These are phyloP conservation scores for Fusarium sp. DNA, from an alignment of 2,329 filamentous ascomycete species.

Conservation along the genomic window DNA sequence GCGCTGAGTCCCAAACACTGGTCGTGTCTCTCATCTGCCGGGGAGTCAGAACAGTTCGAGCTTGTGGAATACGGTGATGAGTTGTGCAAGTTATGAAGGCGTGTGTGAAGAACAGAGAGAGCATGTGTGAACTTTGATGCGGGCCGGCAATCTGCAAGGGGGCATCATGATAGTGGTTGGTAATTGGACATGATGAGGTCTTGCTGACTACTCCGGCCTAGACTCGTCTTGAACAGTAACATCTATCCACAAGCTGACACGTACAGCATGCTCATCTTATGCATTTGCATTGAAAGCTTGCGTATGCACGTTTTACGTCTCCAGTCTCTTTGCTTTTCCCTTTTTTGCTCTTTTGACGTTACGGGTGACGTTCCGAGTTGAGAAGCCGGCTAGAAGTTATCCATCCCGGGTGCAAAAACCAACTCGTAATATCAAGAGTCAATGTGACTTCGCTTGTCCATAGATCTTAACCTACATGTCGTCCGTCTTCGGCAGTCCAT, in stretches of 20 bases:
- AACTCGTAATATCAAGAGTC: constrained; percentile 9
- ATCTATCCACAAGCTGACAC: constrained; percentile 17
- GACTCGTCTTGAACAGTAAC: not conserved
- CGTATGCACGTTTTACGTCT: constrained; percentile 38
- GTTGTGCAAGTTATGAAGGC: constrained; percentile 35
- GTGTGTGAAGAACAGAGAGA: constrained; percentile 4
- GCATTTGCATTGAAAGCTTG: constrained; percentile 32
- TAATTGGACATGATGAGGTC: constrained; percentile 30
- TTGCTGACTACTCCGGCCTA: not conserved
- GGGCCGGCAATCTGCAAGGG: constrained; percentile 26
- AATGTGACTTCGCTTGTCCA: constrained; percentile 30
- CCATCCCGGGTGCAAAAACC: constrained; percentile 16
- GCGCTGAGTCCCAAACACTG: constrained; percentile 45
- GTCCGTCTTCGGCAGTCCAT: constrained; percentile 28
- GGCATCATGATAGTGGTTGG: not conserved
- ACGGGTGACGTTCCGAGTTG: constrained; percentile 32
- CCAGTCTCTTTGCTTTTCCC: constrained; percentile 28
- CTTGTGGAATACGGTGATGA: constrained; percentile 30
- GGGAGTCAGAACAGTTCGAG: constrained; percentile 28
- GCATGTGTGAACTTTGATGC: constrained; percentile 9
- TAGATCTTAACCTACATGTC: constrained; percentile 15
- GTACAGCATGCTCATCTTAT: constrained; percentile 8
- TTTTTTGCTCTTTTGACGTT: constrained; percentile 1
- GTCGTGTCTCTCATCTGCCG: constrained; percentile 47
- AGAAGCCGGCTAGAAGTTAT: constrained; percentile 9